Evolutionary conservation across 2,329 filamentous ascomycete species (phyloP).

Genomic region (Exophiala mesophila): DNA sequence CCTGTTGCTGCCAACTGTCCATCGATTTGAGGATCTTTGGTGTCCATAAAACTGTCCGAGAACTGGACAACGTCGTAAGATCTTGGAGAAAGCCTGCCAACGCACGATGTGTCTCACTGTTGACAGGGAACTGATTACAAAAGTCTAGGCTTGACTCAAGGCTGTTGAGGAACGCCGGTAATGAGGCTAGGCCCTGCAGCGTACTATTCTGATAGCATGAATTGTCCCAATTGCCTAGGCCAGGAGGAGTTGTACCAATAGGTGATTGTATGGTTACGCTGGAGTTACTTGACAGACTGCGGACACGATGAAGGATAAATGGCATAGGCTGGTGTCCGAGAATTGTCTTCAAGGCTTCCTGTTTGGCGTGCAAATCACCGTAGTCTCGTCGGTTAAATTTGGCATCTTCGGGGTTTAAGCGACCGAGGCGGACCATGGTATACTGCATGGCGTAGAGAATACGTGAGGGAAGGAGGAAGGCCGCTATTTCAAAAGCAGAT

Average conservation of each 20-base stretch:
- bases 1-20: conserved; percentile 93
- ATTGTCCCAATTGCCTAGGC: conserved; percentile 87
- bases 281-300: conserved; percentile 53
- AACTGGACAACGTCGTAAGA: conserved; percentile 51
- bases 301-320: conserved; percentile 55
- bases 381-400: conserved; percentile 19
- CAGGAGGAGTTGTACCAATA: conserved; percentile 40
- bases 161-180: conserved; percentile 60
- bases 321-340: conserved; percentile 56
- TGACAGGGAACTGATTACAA: conserved; percentile 23
- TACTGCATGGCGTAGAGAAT: conserved; percentile 46
- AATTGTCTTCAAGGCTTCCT: conserved; percentile 59
- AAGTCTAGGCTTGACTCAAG: conserved; percentile 32
- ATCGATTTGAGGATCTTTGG: conserved; percentile 78
- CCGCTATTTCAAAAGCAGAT: conserved; percentile 35
- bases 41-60: conserved; percentile 64
- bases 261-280: conserved; percentile 34
- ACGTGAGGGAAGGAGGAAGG: conserved; percentile 37
- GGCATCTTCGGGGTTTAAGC: conserved; percentile 36
- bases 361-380: conserved; percentile 53
- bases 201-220: conserved; percentile 98
- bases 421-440: conserved; percentile 39
- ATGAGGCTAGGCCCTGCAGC: conserved; percentile 74
- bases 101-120: conserved; percentile 45
- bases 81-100: conserved; percentile 66